Conservation (phyloP, 805 yeast genomes). For the Torulaspora quercuum region DNA sequence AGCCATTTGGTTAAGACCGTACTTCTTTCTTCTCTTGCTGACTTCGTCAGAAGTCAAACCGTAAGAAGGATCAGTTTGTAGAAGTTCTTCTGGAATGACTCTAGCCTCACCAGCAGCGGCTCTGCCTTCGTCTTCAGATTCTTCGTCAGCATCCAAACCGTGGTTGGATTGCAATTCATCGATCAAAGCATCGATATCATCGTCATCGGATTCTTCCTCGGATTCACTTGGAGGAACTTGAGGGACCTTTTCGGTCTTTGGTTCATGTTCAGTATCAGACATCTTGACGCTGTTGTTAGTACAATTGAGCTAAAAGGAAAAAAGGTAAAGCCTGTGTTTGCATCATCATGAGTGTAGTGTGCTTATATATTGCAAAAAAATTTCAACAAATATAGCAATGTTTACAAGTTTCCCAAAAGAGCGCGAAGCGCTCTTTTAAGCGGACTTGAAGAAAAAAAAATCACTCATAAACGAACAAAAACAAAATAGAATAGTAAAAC, state of each 20-base stretch:
- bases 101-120: slow-evolving; percentile 58
- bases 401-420: slow-evolving; percentile 10
- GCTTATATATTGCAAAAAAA: no score
- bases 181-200: slow-evolving; percentile 68
- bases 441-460: no score
- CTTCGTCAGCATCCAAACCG: slow-evolving; percentile 49
- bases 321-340: neutral
- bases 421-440: slow-evolving; percentile 3
- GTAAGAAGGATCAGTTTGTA: slow-evolving; percentile 72
- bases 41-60: slow-evolving; percentile 83
- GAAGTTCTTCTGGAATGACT: slow-evolving; percentile 80
- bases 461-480: no score
- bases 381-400: no score
- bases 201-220: slow-evolving; percentile 58
- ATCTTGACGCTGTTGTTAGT: slow-evolving; percentile 9
- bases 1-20: slow-evolving; percentile 85
- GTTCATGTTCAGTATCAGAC: slow-evolving; percentile 19
- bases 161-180: slow-evolving; percentile 70
- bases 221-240: slow-evolving; percentile 15
- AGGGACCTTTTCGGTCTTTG: slow-evolving; percentile 18
- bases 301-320: neutral
- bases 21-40: slow-evolving; percentile 79
- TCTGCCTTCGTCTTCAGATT: slow-evolving; percentile 43
- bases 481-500: neutral
- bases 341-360: no score